A percentile compares a stretch with the other conserved stretches of the same genome.
These are phyloP conservation scores for Claviceps monticola DNA, from an alignment of 2,329 filamentous ascomycete species.

Conservation along the genomic window DNA sequence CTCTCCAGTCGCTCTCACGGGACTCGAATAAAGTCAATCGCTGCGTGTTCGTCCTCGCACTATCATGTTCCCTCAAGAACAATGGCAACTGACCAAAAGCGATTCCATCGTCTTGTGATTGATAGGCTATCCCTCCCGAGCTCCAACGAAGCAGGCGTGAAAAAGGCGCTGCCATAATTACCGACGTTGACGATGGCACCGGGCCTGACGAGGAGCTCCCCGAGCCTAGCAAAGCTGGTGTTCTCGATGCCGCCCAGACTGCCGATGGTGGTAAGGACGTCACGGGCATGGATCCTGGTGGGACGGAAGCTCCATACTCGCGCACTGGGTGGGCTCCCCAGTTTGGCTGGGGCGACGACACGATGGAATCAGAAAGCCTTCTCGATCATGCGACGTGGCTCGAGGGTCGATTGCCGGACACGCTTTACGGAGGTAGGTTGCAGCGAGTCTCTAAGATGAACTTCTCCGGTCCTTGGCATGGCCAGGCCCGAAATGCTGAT, in stretches of 20 bases:
- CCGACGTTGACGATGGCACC: conserved; percentile 64
- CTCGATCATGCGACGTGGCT: conserved; percentile 81
- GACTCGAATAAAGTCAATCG: neutral
- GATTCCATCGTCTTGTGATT: neutral
- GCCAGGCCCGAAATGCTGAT: neutral
- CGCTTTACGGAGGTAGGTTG: conserved; percentile 68
- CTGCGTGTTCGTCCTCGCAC: no score
- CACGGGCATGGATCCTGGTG: conserved; percentile 38
- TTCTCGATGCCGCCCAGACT: conserved; percentile 39
- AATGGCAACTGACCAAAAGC: neutral
- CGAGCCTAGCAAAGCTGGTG: conserved; percentile 55
- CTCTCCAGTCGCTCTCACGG: neutral
- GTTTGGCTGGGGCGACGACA: conserved; percentile 55
- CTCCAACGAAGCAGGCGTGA: conserved; percentile 23
- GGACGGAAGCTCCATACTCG: conserved; percentile 32
- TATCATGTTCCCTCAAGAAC: neutral
- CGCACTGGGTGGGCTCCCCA: conserved; percentile 77
- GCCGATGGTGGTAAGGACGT: conserved; percentile 31
- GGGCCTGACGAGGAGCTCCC: conserved; percentile 64
- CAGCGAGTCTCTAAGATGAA: neutral
- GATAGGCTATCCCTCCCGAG: conserved; percentile 24
- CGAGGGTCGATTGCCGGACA: conserved; percentile 72
- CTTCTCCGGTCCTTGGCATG: neutral
- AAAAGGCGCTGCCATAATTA: conserved; percentile 57
- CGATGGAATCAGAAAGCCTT: conserved; percentile 49